Evolutionary conservation across 352 stramenopile species (phyloP), one percentile per base, ranked within the genome.

Genomic region (Phytophthora tubulina): DNA sequence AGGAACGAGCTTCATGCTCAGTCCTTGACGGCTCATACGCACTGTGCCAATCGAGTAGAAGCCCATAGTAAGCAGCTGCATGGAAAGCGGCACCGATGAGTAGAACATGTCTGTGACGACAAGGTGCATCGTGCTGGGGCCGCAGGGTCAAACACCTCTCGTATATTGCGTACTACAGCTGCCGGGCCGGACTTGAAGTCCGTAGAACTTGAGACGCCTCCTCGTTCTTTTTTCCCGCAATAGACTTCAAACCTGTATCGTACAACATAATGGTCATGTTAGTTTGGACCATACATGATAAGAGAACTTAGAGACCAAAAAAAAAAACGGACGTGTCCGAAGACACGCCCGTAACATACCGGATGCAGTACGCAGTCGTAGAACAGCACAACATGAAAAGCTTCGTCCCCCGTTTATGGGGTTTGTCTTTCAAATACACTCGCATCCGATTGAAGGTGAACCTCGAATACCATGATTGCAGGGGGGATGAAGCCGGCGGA

Each of bases 21-120:
- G 32, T 3, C 68, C 68, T 35, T 53, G 41, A 0, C 68, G 30
- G 27, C 63, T 42, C 0, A 54, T 71, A 4, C 36, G 15, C 2
- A 75, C 44, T 0, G 54, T 71, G 1, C 61, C 68, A 31, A 75
- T 59, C 3, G 31, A 51, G 32, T 75, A 75, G 11, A 67, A 67
- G 0, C 55, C 17, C 35, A 70, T 52, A 0, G 33, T 57, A n/a
- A 75, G 14, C 0, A 75, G 36, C 62, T 75, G 60, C 31, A 75
- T 48, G 3, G 48, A 49, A 4, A 75, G n/a, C 3, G 46, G 38
- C 13, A 67, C 21, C 0, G 53, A 58, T 15, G 55, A 50, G 35
- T 72, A 76, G 38, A 61, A 67, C 3, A 54, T 7, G 42, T 71
- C 51, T 4, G 31, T 70, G 3, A 69, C 53, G 8, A 70, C 54